Evolutionary conservation across 371 early-diverging fungal species (phyloP), one percentile per base, ranked within the genome.

Genomic region (Lichtheimia ornata): DNA sequence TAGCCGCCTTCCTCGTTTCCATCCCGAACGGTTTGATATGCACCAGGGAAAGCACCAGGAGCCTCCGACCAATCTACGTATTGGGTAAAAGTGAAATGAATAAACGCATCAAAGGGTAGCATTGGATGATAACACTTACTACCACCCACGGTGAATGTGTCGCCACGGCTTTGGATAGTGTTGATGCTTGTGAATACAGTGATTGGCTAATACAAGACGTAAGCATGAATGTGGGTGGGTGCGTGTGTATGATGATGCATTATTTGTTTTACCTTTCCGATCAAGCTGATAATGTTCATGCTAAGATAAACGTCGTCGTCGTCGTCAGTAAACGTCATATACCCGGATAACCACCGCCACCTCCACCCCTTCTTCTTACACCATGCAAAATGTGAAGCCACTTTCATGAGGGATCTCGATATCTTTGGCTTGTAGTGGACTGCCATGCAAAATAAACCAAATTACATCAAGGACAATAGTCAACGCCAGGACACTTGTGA

Each of bases 1-100:
- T 35, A 35, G 11, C 35, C 35, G 5, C 57, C 61, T 25, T 66
- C 62, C 28, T 59, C 58, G 56, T 77, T 71, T 14, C 73, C 73
- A 55, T 80, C 81, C 56, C 81, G 71, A 11, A 77, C 81, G 40
- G 75, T 72, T 58, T 80, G 74, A 61, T 80, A 80, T 14, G 72
- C 75, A 28, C 80, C 74, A 27, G 81, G 77, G 62, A 80, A 80
- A 11, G 76, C 70, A 28, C 76, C 81, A 27, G 77, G 77, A 28
- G 81, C 81, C 30, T 80, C 75, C 20, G 77, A 63, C 81, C 81
- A 80, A 28, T 64, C 81, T 80, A 44, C 17, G 22, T 22, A 22
- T 22, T 14, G 43, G 11, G 11, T n/a, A n/a, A n/a, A n/a, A 11
- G 35, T 2, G 9, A 5, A 30, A 9, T 35, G 35, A 35, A 11